Base-by-base conservation (phyloP, 2,329 filamentous ascomycete genomes). In the Diplodia scrobiculata region DNA sequence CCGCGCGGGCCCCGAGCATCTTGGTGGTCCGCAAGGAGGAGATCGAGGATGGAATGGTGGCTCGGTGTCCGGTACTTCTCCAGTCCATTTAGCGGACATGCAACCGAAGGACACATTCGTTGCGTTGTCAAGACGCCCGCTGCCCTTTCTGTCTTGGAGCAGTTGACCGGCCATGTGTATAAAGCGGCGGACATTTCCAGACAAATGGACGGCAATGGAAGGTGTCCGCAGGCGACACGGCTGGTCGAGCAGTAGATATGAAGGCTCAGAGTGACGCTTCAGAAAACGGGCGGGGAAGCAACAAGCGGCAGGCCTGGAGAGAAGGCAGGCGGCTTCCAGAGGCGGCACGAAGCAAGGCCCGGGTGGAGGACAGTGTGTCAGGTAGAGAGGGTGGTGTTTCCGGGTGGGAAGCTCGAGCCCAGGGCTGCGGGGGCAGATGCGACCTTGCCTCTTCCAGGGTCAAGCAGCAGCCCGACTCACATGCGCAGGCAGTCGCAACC, bases 381-480 rank as follows among this genome's bases (percentile, higher is more conserved):
- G 48, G 54, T 27, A 38, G 17, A 58, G 54, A 58, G 21, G 36
- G 25, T 25, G 54, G 54, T 45, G 41, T 45, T 45, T 36, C 34
- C 32, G 32, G 17, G 13, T 29, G 17, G 36, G 54, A 11, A 25
- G 21, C 38, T 32, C 9, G 25, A 13, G 38, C 25, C 29, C 34
- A 10, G 34, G 34, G 34, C 41, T 45, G 41, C 41, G 41, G 41
- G 41, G 41, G 41, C 41, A 60, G 55, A 41, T 47, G 38, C 55
- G 55, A 53, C 55, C 55, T 47, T 60, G 55, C 55, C 55, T 41
- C 41, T 45, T 45, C 41, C 41, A 45, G 41, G 41, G 41, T 45
- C 41, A 45, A 45, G 17, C 41, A 45, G 17, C 41, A 45, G 41
- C 41, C 41, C 41, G 41, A 45, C 55, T 60, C 55, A 60, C 55